Evolutionary conservation across 108 stramenopile species (phyloP), one percentile per base, ranked within the genome.

Genomic region (Skeletonema potamos): DNA sequence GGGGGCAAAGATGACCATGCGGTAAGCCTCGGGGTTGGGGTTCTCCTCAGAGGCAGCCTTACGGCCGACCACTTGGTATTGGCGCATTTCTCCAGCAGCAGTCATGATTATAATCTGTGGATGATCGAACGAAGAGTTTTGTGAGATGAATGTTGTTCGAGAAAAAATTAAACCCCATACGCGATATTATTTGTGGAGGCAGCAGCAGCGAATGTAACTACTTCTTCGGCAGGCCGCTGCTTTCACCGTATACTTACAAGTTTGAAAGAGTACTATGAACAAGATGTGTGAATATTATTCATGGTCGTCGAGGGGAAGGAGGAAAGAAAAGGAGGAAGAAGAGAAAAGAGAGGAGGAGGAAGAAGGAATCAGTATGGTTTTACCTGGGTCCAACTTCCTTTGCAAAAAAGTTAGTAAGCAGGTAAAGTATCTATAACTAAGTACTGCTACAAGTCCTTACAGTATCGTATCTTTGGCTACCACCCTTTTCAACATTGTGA

Each of bases 1-100:
- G 54, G 97, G 94, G 32, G 99, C 97, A 82, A 99, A 99, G 82
- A 99, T 95, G 82, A 98, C 96, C 99, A 99, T 99, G 39, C 99
- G 87, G 96, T 97, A 99, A 4, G 97, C 97, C 66, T 96, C 89
- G 37, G 99, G 99, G 87, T 97, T 96, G 60, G 97, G 95, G 84
- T 96, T 88, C n/a, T 88, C 92, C 24, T 96, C 96, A 65, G 98
- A 97, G 76, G 95, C 91, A 54, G 93, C 96, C 86, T 98, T 96
- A 70, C 99, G 96, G 85, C 99, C 99, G 64, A 99, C 98, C 62
- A 99, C 98, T 83, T 99, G 96, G 87, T 92, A 99, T 96, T 97
- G 97, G 36, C 87, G 86, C 93, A 98, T 93, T 43, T 79, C 67
- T 79, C 95, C 95, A 27, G 90, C 86, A 66, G 92, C 92, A 68